Base-by-base conservation (phyloP, 805 yeast genomes). In the Kodamaea neixiangensis region DNA sequence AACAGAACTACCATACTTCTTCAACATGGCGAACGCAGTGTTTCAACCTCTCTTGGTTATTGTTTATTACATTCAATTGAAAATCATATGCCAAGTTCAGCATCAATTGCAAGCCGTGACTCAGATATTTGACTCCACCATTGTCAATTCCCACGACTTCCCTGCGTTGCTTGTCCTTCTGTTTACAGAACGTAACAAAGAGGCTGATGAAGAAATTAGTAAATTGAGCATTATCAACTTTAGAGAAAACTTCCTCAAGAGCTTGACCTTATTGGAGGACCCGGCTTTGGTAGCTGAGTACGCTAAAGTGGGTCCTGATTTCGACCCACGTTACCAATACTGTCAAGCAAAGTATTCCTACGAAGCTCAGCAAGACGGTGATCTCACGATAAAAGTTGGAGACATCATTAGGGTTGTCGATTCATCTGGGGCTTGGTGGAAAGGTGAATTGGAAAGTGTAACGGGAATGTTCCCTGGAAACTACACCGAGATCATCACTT, bases 1-100 rank as follows among this genome's bases (percentile, higher is more conserved):
- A 50, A 51, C 50, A 25, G 86, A 81, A 39, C 57, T 83, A 1
- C 85, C 86, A 0, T 45, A 53, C 2, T 76, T 80, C 44, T 67
- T 76, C 49, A 50, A 62, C 5, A 59, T 75, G 9, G 61, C 75
- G 0, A 51, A 63, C 3, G 44, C 57, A 11, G 58, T 75, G 19
- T 58, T 73, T 37, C 58, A 61, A 19, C 72, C 71, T 3, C 44
- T 77, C 3, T 64, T 71, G 22, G 49, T 56, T 2, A 58, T 67
- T 50, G 50, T 70, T 11, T 80, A 69, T 53, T 81, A 61, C 52
- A 60, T 72, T 3, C 74, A 73, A 33, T 61, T 76, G 29, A 58
- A 69, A 5, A 60, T 68, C 21, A 39, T 60, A 29, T 74, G 76
- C 58, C 68, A 72, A 55, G 37, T 61, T 10, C 50, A 54, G 31